Base-by-base conservation (phyloP, 2,329 filamentous ascomycete genomes). In the Colletotrichum simmondsii region DNA sequence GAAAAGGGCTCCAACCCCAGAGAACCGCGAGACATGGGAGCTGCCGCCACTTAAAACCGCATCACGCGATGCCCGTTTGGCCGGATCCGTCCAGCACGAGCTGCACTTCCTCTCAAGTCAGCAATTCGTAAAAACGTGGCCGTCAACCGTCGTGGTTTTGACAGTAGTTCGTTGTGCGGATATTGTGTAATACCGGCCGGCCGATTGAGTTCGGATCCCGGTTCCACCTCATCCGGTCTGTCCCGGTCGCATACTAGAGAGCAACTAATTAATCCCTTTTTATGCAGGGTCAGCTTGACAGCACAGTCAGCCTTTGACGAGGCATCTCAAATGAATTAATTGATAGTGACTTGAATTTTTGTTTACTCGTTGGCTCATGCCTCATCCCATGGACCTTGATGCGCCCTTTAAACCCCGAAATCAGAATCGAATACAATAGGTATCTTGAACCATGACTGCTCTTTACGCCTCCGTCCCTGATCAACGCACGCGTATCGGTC, bases 11-110 rank as follows among this genome's bases (percentile, higher is more conserved):
- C 37, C 61, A 52, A 58, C 24, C 22, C 37, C 30, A 19, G 14
- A 10, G 32, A 19, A 28, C 35, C 49, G 52, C 37, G 61, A 54
- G 46, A 65, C 62, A 54, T 65, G 62, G 52, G 62, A 42, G 32
- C 52, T 46, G 32, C 62, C 52, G 52, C 62, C 32, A 22, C 42
- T 53, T 5, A 14, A 32, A 49, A n/a, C 7, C 11, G 32, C 32
- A 35, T n/a, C 52, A 49, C 42, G 1, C 19, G 19, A 49, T 19
- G 3, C 19, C 4, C 42, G 2, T 63, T 28, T n/a, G 16, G 11
- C 42, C 46, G 42, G 10, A 63, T 12, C 12, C 57, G 58, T 46
- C 58, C 35, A 49, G 3, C 58, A 46, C 35, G 35, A 46, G 26
- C 16, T n/a, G 32, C 5, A 8, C 8, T 30, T 22, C 28, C 11